Percentiles rank a stretch among this genome's conserved stretches.
These are phyloP conservation scores for fission yeast (Schizosaccharomyces pombe) DNA, from an alignment of 805 yeast species.

Conservation along the genomic window DNA sequence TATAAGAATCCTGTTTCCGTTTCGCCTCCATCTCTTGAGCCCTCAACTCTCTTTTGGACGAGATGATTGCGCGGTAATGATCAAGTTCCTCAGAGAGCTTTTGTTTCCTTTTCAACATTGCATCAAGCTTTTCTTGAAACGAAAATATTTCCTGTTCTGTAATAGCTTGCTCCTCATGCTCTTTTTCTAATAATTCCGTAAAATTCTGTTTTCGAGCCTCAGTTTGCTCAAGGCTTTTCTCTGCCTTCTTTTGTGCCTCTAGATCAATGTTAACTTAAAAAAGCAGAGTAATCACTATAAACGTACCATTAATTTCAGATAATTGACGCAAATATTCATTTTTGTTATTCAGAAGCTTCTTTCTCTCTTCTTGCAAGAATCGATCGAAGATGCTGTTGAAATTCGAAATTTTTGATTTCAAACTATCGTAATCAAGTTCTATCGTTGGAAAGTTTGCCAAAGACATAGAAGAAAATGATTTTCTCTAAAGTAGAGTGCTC, in stretches of 20 bases:
- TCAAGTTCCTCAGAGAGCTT: neutral
- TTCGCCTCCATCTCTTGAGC: conserved; percentile 10
- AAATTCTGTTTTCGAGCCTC: conserved; percentile 12
- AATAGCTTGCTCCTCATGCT: conserved; percentile 11
- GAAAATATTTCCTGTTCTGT: conserved; percentile 12
- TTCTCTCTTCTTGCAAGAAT: conserved; percentile 17
- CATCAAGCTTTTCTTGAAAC: conserved; percentile 4
- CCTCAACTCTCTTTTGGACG: neutral
- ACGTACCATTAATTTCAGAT: conserved; percentile 9
- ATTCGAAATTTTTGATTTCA: conserved; percentile 19
- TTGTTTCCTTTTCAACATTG: neutral
- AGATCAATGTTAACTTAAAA: neutral
- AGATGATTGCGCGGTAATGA: neutral
- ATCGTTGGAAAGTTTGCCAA: conserved; percentile 11
- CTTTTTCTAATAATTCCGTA: conserved; percentile 11
- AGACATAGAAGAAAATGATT: conserved; percentile 10
- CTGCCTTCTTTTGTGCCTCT: neutral
- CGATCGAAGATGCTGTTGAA: conserved; percentile 21
- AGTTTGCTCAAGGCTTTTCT: conserved; percentile 4
- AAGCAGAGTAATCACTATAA: neutral
- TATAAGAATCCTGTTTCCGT: conserved; percentile 24
- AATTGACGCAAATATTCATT: conserved; percentile 10
- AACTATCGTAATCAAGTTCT: conserved; percentile 15
- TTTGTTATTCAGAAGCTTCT: conserved; percentile 10
- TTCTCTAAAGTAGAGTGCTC: too few relatives aligned